These are phyloP conservation scores for Torulaspora quercuum DNA, from an alignment of 805 yeast species.

Conservation along the genomic window DNA sequence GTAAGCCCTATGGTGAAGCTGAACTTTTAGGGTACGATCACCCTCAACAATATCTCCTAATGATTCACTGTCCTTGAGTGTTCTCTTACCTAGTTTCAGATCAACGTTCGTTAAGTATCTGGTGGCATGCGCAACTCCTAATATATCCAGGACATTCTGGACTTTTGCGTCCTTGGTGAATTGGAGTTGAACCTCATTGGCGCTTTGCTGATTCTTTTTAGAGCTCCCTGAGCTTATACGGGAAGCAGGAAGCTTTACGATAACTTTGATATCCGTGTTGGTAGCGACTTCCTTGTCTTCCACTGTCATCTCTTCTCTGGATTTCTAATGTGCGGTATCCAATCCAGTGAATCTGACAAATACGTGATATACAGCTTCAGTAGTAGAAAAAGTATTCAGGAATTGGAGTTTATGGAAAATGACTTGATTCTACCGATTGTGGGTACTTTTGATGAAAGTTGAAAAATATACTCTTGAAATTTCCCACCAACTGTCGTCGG, in stretches of 20 bases:
- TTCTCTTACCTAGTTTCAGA: slow-evolving; percentile 20
- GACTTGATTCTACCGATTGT: too few species aligned
- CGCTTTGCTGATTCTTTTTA: slow-evolving; percentile 17
- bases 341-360: not conserved
- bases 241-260: slow-evolving; percentile 11
- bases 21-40: slow-evolving; percentile 19
- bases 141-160: slow-evolving; percentile 27
- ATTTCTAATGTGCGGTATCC: too few species aligned
- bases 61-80: slow-evolving; percentile 22
- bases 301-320: slow-evolving; percentile 12
- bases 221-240: slow-evolving; percentile 1
- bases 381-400: not conserved
- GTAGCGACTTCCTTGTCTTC: slow-evolving; percentile 8
- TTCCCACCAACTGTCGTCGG: too few species aligned
- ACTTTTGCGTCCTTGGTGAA: slow-evolving; percentile 28
- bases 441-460: too few species aligned
- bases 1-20: slow-evolving; percentile 29
- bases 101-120: slow-evolving; percentile 32
- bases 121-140: slow-evolving; percentile 28
- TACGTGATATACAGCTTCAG: not conserved
- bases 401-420: too few species aligned
- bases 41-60: slow-evolving; percentile 20
- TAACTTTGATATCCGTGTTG: slow-evolving; percentile 7
- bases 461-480: too few species aligned
- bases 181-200: slow-evolving; percentile 24